Evolutionary conservation across 306 rosid genomes (phyloP).

Genomic region (Rosa lucieae): DNA sequence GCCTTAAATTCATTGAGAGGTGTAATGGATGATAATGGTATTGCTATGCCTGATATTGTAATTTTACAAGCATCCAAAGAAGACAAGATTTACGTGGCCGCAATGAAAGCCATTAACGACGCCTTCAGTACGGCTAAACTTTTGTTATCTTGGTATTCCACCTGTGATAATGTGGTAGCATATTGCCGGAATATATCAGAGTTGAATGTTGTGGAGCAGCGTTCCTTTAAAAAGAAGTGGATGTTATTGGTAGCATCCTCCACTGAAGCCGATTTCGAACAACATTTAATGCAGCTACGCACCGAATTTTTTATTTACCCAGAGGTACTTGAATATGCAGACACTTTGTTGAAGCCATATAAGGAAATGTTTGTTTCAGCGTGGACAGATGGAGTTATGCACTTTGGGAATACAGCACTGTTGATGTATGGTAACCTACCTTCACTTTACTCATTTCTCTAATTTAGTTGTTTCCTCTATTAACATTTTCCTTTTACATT

Average conservation of each 20-base stretch:
- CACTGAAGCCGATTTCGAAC: neutral
- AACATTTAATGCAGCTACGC: neutral
- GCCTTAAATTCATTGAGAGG: neutral
- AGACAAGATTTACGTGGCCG: too few species aligned
- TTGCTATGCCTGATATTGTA: neutral
- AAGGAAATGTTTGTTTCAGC: neutral
- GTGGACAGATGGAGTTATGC: neutral
- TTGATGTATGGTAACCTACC: neutral
- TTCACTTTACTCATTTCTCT: neutral
- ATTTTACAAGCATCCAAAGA: too few species aligned
- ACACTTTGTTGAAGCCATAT: neutral
- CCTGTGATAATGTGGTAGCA: too few species aligned
- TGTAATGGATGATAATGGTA: neutral
- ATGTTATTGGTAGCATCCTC: neutral
- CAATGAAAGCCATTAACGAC: neutral
- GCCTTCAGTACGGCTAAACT: neutral
- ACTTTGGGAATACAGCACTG: neutral
- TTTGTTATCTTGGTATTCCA: neutral
- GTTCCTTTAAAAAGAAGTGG: neutral
- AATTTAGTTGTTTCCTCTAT: neutral
- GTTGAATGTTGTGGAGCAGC: too few species aligned
- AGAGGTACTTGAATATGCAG: neutral
- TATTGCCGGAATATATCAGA: too few species aligned
- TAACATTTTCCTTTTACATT: neutral
- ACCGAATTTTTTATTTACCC: neutral